Conservation (phyloP, 2,329 filamentous ascomycete species). For the Hymenoscyphus scutula region DNA sequence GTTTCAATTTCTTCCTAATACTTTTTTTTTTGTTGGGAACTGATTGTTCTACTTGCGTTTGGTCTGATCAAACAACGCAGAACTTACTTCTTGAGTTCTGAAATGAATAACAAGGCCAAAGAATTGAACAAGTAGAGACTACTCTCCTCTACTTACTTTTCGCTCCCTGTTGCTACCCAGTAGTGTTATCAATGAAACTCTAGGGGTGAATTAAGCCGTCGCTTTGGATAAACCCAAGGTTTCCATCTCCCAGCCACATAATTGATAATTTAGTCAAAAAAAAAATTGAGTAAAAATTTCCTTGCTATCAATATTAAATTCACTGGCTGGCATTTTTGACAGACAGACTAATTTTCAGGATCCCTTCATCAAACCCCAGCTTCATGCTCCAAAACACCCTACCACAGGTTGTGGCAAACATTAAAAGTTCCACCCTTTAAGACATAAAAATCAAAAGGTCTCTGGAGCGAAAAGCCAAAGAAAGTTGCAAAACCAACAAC, state of each 20-base stretch:
- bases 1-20: too few relatives aligned
- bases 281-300: not conserved
- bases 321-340: not conserved
- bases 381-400: not conserved
- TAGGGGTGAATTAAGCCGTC: too few relatives aligned
- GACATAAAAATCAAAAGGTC: not conserved
- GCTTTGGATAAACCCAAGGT: too few relatives aligned
- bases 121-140: too few relatives aligned
- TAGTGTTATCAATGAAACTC: too few relatives aligned
- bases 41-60: too few relatives aligned
- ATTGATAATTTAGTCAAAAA: not conserved
- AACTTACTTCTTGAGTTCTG: too few relatives aligned
- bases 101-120: too few relatives aligned
- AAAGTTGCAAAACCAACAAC: not conserved
- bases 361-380: slow-evolving; percentile 1
- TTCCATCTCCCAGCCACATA: not conserved
- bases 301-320: not conserved
- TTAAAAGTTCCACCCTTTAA: not conserved
- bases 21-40: too few relatives aligned
- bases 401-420: not conserved
- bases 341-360: not conserved
- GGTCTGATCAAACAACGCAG: too few relatives aligned
- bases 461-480: not conserved
- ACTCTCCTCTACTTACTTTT: too few relatives aligned
- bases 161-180: too few relatives aligned